A percentile compares a stretch with the other conserved stretches of the same genome.
These are phyloP conservation scores for Mimosa bimucronata DNA, from an alignment of 306 rosid genomes.

Conservation along the genomic window DNA sequence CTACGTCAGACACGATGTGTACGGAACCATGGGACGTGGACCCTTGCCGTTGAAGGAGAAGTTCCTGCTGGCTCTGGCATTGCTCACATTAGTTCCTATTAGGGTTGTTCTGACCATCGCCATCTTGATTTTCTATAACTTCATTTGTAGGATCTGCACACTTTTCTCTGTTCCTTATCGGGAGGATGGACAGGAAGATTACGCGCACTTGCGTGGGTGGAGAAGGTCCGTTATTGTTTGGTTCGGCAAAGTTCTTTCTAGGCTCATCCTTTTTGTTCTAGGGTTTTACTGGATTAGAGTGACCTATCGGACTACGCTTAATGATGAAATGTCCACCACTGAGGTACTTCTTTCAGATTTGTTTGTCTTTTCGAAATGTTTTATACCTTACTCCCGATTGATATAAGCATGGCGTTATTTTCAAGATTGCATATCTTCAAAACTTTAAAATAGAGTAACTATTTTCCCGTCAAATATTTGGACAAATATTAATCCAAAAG, in stretches of 20 bases:
- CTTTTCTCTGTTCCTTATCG: conserved; percentile 61
- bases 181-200: conserved; percentile 72
- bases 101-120: conserved; percentile 50
- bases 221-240: conserved; percentile 64
- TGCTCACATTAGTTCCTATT: conserved; percentile 75
- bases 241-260: conserved; percentile 66
- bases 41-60: conserved; percentile 73
- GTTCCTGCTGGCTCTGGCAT: conserved; percentile 62
- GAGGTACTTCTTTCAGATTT: conserved; percentile 42
- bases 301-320: conserved; percentile 25
- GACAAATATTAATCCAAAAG: background rate
- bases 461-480: background rate
- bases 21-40: conserved; percentile 84
- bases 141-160: conserved; percentile 79
- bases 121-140: conserved; percentile 60
- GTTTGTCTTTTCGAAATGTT: too few species aligned
- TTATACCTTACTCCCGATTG: too few species aligned
- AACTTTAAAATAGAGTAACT: background rate
- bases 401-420: background rate
- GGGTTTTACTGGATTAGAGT: conserved; percentile 90
- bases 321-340: background rate
- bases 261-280: conserved; percentile 65
- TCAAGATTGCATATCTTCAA: background rate
- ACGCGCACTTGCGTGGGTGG: conserved; percentile 79
- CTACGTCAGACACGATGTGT: conserved; percentile 68